These are phyloP conservation scores for Stromatinia cepivora DNA, from an alignment of 2,329 filamentous ascomycete genomes.

Conservation along the genomic window DNA sequence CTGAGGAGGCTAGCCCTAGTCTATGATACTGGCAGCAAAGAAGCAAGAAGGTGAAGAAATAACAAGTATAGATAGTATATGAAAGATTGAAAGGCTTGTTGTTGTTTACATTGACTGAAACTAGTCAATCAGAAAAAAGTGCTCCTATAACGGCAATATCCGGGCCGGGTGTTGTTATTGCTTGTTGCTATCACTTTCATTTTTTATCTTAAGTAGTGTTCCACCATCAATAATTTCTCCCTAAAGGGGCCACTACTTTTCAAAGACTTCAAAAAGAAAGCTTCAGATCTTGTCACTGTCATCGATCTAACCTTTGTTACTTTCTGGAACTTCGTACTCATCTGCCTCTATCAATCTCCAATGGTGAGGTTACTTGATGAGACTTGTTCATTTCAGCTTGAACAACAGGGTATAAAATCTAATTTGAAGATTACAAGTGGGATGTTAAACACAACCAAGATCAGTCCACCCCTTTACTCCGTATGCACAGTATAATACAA, in stretches of 20 bases:
- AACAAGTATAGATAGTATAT: neutral
- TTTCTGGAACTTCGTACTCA: neutral
- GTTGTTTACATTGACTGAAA: conserved; percentile 3
- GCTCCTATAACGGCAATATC: neutral
- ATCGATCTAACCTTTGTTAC: neutral
- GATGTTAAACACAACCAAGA: neutral
- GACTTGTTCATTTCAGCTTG: neutral
- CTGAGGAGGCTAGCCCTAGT: neutral
- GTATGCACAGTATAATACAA: conserved; percentile 10
- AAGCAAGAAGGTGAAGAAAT: neutral
- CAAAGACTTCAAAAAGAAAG: neutral
- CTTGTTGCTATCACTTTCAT: conserved; percentile 1
- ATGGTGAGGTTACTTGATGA: neutral
- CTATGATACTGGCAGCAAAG: neutral
- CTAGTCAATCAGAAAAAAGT: neutral
- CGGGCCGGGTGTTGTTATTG: neutral
- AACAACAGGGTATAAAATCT: neutral
- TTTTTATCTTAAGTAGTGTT: neutral
- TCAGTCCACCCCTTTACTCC: neutral
- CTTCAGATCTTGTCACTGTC: neutral
- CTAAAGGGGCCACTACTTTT: neutral
- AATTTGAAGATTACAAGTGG: neutral
- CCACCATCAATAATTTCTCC: neutral
- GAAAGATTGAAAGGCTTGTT: neutral
- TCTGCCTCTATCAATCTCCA: neutral